These are phyloP conservation scores for Trichoderma arundinaceum DNA, from an alignment of 2,329 filamentous ascomycete species.

Conservation along the genomic window DNA sequence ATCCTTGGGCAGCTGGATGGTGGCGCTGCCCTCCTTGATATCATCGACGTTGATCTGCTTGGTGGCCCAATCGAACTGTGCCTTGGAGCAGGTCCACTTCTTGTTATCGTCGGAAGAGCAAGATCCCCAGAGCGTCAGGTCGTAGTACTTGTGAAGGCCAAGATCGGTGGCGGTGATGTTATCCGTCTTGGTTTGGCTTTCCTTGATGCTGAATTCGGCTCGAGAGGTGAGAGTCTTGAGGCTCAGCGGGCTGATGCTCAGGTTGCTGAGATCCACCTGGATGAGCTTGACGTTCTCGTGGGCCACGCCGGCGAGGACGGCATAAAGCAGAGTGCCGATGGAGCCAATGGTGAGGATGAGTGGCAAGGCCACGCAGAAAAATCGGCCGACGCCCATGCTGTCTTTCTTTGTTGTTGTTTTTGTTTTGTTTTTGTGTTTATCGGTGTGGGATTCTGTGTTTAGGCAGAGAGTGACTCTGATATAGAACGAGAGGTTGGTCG, in stretches of 20 bases:
- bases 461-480: constrained; percentile 9
- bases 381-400: constrained; percentile 70
- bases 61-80: constrained; percentile 78
- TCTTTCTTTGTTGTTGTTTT: not conserved
- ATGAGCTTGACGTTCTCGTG: constrained; percentile 64
- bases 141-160: constrained; percentile 76
- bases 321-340: constrained; percentile 70
- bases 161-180: constrained; percentile 65
- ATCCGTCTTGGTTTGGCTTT: constrained; percentile 39
- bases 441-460: constrained; percentile 11
- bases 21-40: constrained; percentile 54
- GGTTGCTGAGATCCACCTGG: constrained; percentile 65
- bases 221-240: constrained; percentile 37
- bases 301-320: constrained; percentile 60
- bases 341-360: constrained; percentile 80
- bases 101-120: constrained; percentile 66
- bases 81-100: constrained; percentile 70
- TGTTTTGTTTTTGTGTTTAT: constrained; percentile 11
- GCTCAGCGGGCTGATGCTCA: constrained; percentile 48
- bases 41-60: constrained; percentile 67
- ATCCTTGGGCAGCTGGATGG: constrained; percentile 69
- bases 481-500: constrained; percentile 19
- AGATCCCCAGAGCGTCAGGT: constrained; percentile 85
- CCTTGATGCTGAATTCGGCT: constrained; percentile 29
- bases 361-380: constrained; percentile 86